Evolutionary conservation across 371 early-diverging fungal species (phyloP).

Genomic region (Apophysomyces ossiformis): DNA sequence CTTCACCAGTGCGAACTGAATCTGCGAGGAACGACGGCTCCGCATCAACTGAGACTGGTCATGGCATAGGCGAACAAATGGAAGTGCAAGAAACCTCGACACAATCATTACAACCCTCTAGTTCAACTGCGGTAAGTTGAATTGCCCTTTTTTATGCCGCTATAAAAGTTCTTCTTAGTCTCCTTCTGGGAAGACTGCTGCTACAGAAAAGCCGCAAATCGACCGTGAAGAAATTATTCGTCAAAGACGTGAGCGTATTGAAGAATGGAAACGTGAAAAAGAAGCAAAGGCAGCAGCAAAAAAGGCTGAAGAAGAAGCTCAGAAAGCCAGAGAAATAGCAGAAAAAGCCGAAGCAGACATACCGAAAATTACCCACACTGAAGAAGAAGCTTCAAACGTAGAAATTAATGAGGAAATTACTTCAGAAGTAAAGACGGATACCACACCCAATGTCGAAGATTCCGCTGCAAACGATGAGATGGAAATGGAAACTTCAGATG

Average conservation of each 20-base stretch:
- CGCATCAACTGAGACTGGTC: conserved; percentile 18
- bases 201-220: conserved; percentile 14
- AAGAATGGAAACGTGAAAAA: conserved; percentile 70
- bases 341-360: conserved; percentile 24
- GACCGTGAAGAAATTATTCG: conserved; percentile 67
- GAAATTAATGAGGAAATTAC: conserved; percentile 47
- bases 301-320: conserved; percentile 27
- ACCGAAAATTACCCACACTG: conserved; percentile 26
- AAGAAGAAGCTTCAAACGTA: background rate
- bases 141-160: background rate
- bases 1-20: conserved; percentile 25
- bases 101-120: conserved; percentile 7
- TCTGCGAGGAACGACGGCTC: conserved; percentile 43
- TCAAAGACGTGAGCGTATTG: conserved; percentile 72
- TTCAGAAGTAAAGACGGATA: conserved; percentile 16
- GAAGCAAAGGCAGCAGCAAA: conserved; percentile 46
- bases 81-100: background rate
- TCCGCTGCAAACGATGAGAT: conserved; percentile 11
- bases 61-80: conserved; percentile 4
- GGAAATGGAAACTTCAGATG: conserved; percentile 25
- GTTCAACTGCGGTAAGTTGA: background rate
- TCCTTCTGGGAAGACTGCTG: conserved; percentile 14
- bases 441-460: background rate
- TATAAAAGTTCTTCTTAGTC: conserved; percentile 1
- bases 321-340: conserved; percentile 18